Percentiles rank a stretch among this genome's conserved stretches.
These are phyloP conservation scores for Canariomyces notabilis DNA, from an alignment of 2,329 filamentous ascomycete species.

Conservation along the genomic window DNA sequence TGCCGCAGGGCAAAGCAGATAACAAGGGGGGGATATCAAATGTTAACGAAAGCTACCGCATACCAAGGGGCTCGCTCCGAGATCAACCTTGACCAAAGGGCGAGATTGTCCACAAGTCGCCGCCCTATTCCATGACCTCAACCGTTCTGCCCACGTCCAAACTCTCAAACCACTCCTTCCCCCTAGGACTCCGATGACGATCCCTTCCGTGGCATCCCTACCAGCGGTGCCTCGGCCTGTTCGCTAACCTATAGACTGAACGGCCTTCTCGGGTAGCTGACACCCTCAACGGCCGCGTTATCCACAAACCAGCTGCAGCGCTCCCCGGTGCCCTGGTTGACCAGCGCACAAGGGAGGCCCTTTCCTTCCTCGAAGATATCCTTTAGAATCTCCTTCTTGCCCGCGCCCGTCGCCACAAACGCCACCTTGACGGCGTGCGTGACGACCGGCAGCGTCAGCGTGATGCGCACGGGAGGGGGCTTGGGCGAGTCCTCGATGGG, in stretches of 20 bases:
- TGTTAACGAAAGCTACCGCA: not conserved
- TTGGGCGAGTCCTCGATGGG: conserved; percentile 92
- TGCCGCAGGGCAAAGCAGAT: not conserved
- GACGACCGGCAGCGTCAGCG: conserved; percentile 85
- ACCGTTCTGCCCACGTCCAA: not conserved
- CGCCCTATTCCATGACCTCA: not conserved
- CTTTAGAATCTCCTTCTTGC: conserved; percentile 90
- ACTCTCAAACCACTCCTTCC: not conserved
- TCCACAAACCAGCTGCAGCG: conserved; percentile 96
- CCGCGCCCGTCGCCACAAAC: conserved; percentile 84
- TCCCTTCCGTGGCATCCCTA: not conserved
- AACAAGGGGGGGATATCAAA: not conserved
- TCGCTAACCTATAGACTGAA: conserved; percentile 37
- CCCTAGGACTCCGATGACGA: not conserved
- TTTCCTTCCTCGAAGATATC: conserved; percentile 84
- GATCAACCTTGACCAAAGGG: not conserved
- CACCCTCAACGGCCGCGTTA: conserved; percentile 75
- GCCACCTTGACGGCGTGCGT: conserved; percentile 80
- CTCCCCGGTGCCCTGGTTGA: conserved; percentile 80
- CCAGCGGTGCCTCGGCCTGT: not conserved
- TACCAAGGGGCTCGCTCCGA: not conserved
- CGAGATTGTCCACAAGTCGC: not conserved
- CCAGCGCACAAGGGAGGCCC: conserved; percentile 75
- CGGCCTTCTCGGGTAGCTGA: conserved; percentile 73
- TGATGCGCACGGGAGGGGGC: conserved; percentile 85